Evolutionary conservation across 257 asterid genomes (phyloP).

Genomic region (Solanum neorickii): DNA sequence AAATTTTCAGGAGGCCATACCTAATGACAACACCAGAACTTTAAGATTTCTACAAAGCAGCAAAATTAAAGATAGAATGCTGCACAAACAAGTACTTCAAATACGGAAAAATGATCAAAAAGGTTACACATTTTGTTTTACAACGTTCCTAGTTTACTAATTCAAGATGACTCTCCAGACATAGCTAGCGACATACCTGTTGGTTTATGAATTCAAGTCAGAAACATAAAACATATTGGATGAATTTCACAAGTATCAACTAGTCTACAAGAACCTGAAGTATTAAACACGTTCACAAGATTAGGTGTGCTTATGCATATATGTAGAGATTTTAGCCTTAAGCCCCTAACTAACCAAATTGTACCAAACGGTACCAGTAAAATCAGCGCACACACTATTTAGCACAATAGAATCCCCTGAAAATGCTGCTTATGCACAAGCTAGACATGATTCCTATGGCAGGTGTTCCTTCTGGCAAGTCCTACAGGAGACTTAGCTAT

Average conservation of each 20-base stretch:
- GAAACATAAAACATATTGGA: not conserved
- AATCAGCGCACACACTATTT: not conserved
- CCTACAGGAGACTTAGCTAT: not conserved
- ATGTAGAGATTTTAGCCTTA: not conserved
- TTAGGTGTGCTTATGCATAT: not conserved
- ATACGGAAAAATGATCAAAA: not conserved
- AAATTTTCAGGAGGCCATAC: slow-evolving; percentile 52
- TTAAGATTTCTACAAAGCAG: not conserved
- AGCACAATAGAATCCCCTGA: not conserved
- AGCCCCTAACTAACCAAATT: not conserved
- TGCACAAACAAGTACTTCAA: not conserved
- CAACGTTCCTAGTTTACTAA: not conserved
- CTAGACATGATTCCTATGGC: not conserved
- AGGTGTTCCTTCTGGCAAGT: not conserved
- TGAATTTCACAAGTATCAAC: not conserved
- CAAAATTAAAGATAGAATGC: not conserved
- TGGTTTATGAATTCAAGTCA: not conserved
- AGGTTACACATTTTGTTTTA: not conserved
- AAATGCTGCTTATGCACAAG: not conserved
- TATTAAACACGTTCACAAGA: not conserved
- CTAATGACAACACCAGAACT: slow-evolving; percentile 9
- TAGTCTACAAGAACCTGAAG: not conserved
- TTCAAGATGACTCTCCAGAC: not conserved
- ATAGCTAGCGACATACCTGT: not conserved
- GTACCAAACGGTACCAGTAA: not conserved